Base-by-base conservation (phyloP, 2,329 filamentous ascomycete species). In the Aureobasidium sp. region DNA sequence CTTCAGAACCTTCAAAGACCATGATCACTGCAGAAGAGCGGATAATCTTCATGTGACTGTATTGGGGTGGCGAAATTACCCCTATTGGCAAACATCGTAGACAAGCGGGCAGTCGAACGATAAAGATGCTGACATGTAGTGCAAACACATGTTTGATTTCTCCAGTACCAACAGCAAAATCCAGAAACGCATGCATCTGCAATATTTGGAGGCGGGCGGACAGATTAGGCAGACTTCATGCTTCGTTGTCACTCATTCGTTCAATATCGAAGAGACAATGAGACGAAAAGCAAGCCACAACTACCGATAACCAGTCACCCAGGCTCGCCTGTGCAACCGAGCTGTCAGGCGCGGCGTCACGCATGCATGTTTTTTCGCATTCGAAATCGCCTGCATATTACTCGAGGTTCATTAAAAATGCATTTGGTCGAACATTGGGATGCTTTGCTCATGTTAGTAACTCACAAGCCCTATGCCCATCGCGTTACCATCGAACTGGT, bases 311-410 rank as follows among this genome's bases (percentile, higher is more conserved):
- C 41, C 53, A 36, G 53, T 47, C 53, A 56, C 52, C 27, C 52
- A 43, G 34, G 39, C 53, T 57, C 41, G 53, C 20, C 27, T 46
- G 53, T 47, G 41, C 32, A 57, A 57, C 53, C 53, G 53, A 57
- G 41, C 53, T 47, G 53, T 57, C 53, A 56, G 52, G 36, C 8
- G 26, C 29, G 41, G 53, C 29, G 29, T 46, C 53, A 57, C 34
- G 53, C 53, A 57, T 57, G 53, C 53, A 57, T 37, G 53, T 47
- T 32, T 59, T 37, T 37, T 47, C 59, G 47, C 37, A 52, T 61
- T 61, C 36, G 37, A 44, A 44, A 36, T 44, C 47, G 37, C 59
- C 47, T 61, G 59, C 47, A 44, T 53, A 43, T 37, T 53, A 43
- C 47, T 53, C 24, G 26, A 55, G 4, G 17, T 9, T 17, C 36